Base-by-base conservation (phyloP, 2,329 filamentous ascomycete species). In the Ascochyta fabae region DNA sequence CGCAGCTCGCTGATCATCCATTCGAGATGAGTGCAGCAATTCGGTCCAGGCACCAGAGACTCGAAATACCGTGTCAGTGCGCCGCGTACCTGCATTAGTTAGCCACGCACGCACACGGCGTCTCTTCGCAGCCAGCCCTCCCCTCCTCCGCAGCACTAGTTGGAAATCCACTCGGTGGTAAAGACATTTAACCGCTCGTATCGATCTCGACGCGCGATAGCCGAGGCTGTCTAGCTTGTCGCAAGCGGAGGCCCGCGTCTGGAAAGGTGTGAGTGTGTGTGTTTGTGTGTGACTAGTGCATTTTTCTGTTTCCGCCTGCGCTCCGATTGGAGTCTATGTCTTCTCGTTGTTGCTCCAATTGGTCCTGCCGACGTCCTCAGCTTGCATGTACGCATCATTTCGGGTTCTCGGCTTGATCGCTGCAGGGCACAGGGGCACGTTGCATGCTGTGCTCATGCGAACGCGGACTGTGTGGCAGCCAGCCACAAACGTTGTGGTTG, bases 341-440 rank as follows among this genome's bases (percentile, higher is more conserved):
- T 35, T 16, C 15, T 35, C 16, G 33, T 3, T 35, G 15, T 5
- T 2, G 33, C 33, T 40, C 45, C 22, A 45, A 48, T 49, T 45
- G 45, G 52, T 9, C 15, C 45, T 9, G 2, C n/a, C n/a, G 19
- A 24, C 13, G 10, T 24, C 19, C 31, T 31, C 16, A 38, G 41
- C 40, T 41, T 23, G 46, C 23, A 22, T 35, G 16, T 23, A 27
- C n/a, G 34, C 29, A 13, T 42, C 22, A 39, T 5, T 9, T 46
- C 29, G 36, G 7, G 12, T 39, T 35, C 34, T 41, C 35, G 46
- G 31, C 29, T 24, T 46, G 23, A 46, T 47, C 16, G 47, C 35
- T 55, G 46, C 53, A 50, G 36, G 36, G 36, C 35, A 35, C 46
- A 55, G 52, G 46, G 46, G 52, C 19, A 41, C 10, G 42, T 42